Base-by-base conservation (phyloP, 192 early-diverging fungal species). In the Coemansia sp. region DNA sequence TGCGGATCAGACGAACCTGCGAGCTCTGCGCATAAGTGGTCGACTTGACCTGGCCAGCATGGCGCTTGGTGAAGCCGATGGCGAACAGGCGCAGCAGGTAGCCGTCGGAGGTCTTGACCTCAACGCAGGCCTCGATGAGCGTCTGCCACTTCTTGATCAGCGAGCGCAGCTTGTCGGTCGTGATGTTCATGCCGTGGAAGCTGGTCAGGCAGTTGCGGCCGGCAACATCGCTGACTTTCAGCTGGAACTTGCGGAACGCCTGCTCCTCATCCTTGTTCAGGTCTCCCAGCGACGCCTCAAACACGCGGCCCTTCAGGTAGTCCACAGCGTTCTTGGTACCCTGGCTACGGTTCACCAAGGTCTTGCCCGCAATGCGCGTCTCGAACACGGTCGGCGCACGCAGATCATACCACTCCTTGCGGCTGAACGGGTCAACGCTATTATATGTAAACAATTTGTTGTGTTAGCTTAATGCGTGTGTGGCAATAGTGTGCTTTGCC, bases 361-460 rank as follows among this genome's bases (percentile, higher is more conserved):
- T 99, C 90, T 99, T 99, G 72, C 97, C 97, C 64, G 94, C 89
- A 69, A 93, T 86, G 75, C 96, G 93, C 66, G 88, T 88, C 64
- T 92, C 90, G 79, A 99, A 99, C 22, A 68, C 89, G 63, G 90
- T 89, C 72, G 97, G 97, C 67, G 93, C 97, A 86, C 96, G 97
- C 88, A 99, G 89, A 82, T 97, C 95, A 82, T 98, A 99, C 97
- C 97, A 99, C 83, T 99, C 97, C 87, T 99, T 99, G 69, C 97
- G 92, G 87, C 92, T 92, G 91, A 98, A 99, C 82, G 97, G 96
- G 83, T 99, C 97, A 81, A 98, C 88, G 78, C 75, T 78, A 77
- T 19, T 17, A 49, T 14, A 49, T 6, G 31, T 35, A 35, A 35
- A 6, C 31, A 35, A 35, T 35, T 35, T 9, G 31, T 7, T 8